Percentiles rank a stretch among this genome's conserved stretches.
Evolutionary conservation across 306 rosid genomes (phyloP).

Genomic region (Oemleria cerasiformis): DNA sequence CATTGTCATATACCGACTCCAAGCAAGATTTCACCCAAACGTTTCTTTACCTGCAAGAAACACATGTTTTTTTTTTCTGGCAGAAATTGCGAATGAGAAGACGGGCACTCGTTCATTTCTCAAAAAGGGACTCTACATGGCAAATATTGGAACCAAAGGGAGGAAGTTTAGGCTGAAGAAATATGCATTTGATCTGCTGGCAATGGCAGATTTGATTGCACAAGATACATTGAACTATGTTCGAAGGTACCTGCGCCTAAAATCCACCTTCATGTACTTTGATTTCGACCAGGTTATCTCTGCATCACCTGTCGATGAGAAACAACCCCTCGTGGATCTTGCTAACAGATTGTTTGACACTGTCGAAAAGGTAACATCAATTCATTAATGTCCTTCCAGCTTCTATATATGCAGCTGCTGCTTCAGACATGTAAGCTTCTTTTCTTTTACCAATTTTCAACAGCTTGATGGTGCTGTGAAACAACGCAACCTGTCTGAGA

Average conservation of each 20-base stretch:
- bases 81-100: conserved; percentile 76
- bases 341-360: conserved; percentile 81
- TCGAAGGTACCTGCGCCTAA: conserved; percentile 68
- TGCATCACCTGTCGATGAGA: conserved; percentile 51
- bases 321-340: conserved; percentile 64
- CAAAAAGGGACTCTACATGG: conserved; percentile 65
- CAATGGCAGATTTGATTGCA: conserved; percentile 76
- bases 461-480: conserved; percentile 84
- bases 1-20: background rate
- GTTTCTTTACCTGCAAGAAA: too few relatives aligned
- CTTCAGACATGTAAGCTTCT: background rate
- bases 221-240: conserved; percentile 78
- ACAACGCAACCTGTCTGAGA: conserved; percentile 41
- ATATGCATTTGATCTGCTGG: conserved; percentile 75
- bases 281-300: conserved; percentile 86
- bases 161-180: conserved; percentile 70
- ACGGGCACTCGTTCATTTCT: conserved; percentile 82
- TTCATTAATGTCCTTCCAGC: too few relatives aligned
- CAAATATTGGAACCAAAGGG: conserved; percentile 65
- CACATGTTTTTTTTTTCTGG: conserved; percentile 9
- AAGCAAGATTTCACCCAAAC: too few relatives aligned
- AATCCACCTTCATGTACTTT: conserved; percentile 76
- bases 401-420: background rate
- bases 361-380: conserved; percentile 61
- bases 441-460: conserved; percentile 4